Evolutionary conservation across 208 protist genomes (phyloP), one percentile per base, ranked within the genome.

Genomic region (Crithidia sp.): DNA sequence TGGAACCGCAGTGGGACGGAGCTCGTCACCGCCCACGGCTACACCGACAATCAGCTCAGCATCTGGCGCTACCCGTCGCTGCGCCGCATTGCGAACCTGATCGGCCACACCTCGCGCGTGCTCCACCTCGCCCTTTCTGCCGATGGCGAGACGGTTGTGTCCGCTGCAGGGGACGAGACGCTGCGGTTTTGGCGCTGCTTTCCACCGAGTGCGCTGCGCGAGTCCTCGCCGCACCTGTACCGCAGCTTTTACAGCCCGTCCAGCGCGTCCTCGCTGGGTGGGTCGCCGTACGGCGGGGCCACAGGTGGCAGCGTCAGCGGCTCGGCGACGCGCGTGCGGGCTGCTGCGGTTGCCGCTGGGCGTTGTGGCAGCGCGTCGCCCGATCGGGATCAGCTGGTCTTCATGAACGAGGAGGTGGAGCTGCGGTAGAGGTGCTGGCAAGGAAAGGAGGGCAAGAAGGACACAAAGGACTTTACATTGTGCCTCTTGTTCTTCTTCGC

Each of bases 21-120:
- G 87, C 85, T 99, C 3, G 91, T 99, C 52, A 99, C 95, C 53
- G 96, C 95, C 12, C 99, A 99, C 84, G 99, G 99, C 68, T 99
- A 98, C 84, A 94, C 92, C 6, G 87, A 99, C 71, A 99, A 99
- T 82, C 98, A 99, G 82, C 89, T 99, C 5, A 97, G 90, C 57
- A 90, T 99, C 47, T 99, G 99, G 99, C 99, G 98, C 76, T 99
- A 99, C 71, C 99, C 99, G 44, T 96, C 97, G 36, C 92, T 99
- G 88, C 86, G 86, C 41, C 95, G 97, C 60, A 87, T 99, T 53
- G 96, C 95, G 36, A 98, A 99, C 76, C 85, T 99, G n/a, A 97
- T 79, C 28, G 99, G 98, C 6, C 99, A 99, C 88, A 98, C 96
- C 1, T 93, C 84, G 0, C 98, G 99, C 59, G 98, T 99, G n/a